Evolutionary conservation across 139 green algal genomes (phyloP), one percentile per base, ranked within the genome.

Genomic region (Volvox africanus): DNA sequence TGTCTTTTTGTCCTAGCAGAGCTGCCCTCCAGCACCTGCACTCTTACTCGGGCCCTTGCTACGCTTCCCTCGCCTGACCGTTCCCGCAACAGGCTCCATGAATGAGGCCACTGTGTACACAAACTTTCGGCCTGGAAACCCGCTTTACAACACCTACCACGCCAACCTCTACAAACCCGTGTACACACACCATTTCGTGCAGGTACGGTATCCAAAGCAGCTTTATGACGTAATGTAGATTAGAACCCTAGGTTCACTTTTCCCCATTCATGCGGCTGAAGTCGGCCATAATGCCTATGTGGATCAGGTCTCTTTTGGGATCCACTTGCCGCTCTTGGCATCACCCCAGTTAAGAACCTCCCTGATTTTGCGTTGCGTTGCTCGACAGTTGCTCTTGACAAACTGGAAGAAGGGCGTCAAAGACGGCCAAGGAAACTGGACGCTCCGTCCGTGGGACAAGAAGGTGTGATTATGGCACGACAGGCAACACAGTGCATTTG

Each of bases 151-250:
- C 55, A 73, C 22, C 61, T 86, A 91, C 76, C 76, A 44, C 24
- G 28, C 68, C 14, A 24, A 5, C 50, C 87, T 91, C 1, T 91
- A 86, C 76, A 68, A 91, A 35, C 87, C 87, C 0, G 33, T 65
- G 22, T 91, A 91, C 87, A 91, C 87, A 13, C 61, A 91, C 76
- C 76, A 86, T 75, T 91, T 86, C 35, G 76, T 91, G 12, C 87
- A 91, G 83, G 83, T 88, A 24, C 24, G 65, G 65, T 2, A 28
- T 73, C 65, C 16, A 55, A 55, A 55, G 44, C 44, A 55, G 44
- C 44, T 55, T 55, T 5, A 55, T 55, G 44, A 55, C 44, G 9
- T 55, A 9, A 55, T 55, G 5, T 55, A 55, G 44, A 55, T 55
- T 55, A 55, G 44, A 55, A 55, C 44, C 44, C 5, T 55, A 5